A percentile compares a stretch with the other conserved stretches of the same genome.
These are phyloP conservation scores for Leishmania gerbilli DNA, from an alignment of 208 protist species.

Conservation along the genomic window DNA sequence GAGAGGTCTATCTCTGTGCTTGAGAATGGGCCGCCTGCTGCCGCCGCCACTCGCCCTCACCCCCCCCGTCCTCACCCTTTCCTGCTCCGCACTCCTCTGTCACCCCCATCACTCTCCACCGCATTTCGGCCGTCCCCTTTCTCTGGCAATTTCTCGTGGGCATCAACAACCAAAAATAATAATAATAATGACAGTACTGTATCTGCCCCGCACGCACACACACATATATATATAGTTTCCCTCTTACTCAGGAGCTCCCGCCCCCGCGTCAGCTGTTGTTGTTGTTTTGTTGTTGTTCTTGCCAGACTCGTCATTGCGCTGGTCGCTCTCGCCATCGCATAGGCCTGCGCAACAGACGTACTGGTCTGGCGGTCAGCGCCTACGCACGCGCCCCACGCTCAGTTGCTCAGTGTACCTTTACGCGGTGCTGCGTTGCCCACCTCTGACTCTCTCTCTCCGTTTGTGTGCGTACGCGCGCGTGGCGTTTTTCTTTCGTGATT, in stretches of 20 bases:
- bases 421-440: background rate
- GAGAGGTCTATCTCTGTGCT: background rate
- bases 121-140: background rate
- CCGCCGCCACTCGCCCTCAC: constrained; percentile 8
- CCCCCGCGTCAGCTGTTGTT: background rate
- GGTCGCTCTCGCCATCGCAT: background rate
- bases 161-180: background rate
- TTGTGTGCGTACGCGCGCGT: too few species aligned
- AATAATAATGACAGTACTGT: background rate
- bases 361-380: background rate
- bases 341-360: background rate
- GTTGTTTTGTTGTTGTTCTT: background rate
- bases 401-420: background rate
- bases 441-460: too few species aligned
- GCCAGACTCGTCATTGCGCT: background rate
- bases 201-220: background rate
- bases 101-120: background rate
- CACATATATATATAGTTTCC: background rate
- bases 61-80: constrained; percentile 6
- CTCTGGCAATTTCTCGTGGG: background rate
- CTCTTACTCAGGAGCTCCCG: background rate
- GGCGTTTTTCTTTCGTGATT: too few species aligned
- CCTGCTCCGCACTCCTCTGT: background rate
- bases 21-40: background rate
- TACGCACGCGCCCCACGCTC: background rate